These are phyloP conservation scores for Circinella minor DNA, from an alignment of 371 early-diverging fungal genomes.

Conservation along the genomic window DNA sequence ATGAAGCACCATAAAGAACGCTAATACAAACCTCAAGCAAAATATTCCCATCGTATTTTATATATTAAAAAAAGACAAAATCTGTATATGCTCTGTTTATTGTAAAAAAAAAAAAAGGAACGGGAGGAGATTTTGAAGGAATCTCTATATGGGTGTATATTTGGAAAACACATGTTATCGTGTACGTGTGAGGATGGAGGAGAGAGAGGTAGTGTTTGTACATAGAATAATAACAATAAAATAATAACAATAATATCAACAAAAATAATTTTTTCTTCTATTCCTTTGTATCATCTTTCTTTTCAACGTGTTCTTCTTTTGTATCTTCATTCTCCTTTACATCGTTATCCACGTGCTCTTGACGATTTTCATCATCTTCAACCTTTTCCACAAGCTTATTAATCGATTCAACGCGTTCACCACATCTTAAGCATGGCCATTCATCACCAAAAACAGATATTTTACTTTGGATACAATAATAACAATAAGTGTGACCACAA, in stretches of 20 bases:
- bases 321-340: neutral
- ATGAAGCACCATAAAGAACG: constrained; percentile 12
- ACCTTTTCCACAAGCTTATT: constrained; percentile 43
- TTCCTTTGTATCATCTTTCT: neutral
- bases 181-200: too few relatives aligned
- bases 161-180: too few relatives aligned
- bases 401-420: constrained; percentile 62
- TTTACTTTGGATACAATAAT: constrained; percentile 85
- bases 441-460: constrained; percentile 75
- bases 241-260: too few relatives aligned
- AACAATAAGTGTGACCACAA: constrained; percentile 88
- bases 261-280: neutral
- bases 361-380: constrained; percentile 17
- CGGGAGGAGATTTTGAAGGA: too few relatives aligned
- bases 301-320: neutral
- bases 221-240: too few relatives aligned
- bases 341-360: neutral
- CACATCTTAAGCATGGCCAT: constrained; percentile 84
- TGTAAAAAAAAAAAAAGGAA: too few relatives aligned
- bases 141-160: too few relatives aligned
- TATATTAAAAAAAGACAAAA: neutral
- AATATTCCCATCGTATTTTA: neutral
- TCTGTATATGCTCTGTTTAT: neutral
- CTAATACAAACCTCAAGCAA: neutral
- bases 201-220: too few relatives aligned